Evolutionary conservation across 2,329 filamentous ascomycete species (phyloP).

Genomic region (Aspergillus brasiliensis): DNA sequence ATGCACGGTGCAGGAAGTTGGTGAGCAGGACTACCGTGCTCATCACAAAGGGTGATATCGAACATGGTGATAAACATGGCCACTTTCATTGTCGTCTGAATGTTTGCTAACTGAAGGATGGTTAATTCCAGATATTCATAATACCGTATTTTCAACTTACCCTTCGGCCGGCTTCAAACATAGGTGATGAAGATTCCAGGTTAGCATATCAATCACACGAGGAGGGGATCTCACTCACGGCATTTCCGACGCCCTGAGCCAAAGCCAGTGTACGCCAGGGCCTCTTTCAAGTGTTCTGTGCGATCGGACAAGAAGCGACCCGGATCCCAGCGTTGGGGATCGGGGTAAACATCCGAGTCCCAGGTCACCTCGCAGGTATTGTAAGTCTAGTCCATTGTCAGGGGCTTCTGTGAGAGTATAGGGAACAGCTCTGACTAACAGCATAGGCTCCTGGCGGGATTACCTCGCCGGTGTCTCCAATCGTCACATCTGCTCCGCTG

Average conservation of each 20-base stretch:
- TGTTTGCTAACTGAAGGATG: neutral
- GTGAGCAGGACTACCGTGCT: neutral
- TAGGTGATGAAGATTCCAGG: neutral
- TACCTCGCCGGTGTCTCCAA: neutral
- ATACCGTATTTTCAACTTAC: neutral
- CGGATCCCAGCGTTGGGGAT: constrained; percentile 1
- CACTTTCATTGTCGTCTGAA: neutral
- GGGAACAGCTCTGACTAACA: neutral
- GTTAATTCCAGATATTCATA: neutral
- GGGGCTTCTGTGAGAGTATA: too few relatives aligned
- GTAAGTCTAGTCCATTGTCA: neutral
- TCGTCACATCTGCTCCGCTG: neutral
- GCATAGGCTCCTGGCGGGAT: neutral
- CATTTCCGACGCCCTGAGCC: neutral
- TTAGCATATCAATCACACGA: neutral
- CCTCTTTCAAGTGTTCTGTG: neutral
- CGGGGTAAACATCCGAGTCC: neutral
- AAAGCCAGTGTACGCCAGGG: neutral
- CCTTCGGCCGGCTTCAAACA: neutral
- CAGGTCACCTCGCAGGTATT: neutral
- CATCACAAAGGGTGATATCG: constrained; percentile 2
- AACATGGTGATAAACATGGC: neutral
- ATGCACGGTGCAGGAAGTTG: neutral
- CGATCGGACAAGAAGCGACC: neutral
- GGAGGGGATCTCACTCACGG: neutral